Evolutionary conservation across 2,329 filamentous ascomycete genomes (phyloP).

Genomic region (Stachybotrys chartarum): DNA sequence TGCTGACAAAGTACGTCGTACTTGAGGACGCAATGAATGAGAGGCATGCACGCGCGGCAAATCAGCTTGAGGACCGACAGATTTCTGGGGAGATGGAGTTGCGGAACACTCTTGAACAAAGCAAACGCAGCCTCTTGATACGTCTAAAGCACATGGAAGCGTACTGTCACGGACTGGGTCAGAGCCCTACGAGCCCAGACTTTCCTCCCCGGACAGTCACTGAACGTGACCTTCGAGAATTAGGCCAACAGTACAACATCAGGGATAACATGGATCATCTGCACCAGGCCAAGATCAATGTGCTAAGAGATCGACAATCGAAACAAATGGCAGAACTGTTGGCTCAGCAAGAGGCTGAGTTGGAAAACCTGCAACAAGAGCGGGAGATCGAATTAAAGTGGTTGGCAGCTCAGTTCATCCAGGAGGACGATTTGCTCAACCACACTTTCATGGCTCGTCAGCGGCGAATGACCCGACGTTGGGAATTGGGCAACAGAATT

Average conservation of each 20-base stretch:
- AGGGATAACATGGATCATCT: constrained; percentile 52
- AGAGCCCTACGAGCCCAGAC: constrained; percentile 21
- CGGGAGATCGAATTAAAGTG: constrained; percentile 41
- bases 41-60: constrained; percentile 43
- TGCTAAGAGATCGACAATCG: constrained; percentile 56
- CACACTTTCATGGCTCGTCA: constrained; percentile 37
- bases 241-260: constrained; percentile 54
- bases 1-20: constrained; percentile 40
- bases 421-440: constrained; percentile 42
- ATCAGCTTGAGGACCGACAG: constrained; percentile 53
- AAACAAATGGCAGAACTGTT: constrained; percentile 54
- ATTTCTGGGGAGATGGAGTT: constrained; percentile 57
- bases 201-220: constrained; percentile 49
- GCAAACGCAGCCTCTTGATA: constrained; percentile 48
- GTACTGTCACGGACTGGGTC: constrained; percentile 50
- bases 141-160: constrained; percentile 60
- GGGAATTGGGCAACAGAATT: constrained; percentile 46
- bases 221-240: constrained; percentile 49
- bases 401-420: constrained; percentile 36
- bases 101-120: constrained; percentile 44
- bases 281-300: constrained; percentile 55
- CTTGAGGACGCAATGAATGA: constrained; percentile 46
- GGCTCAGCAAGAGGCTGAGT: constrained; percentile 45
- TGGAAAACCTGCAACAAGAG: constrained; percentile 36
- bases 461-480: constrained; percentile 37